Conservation (phyloP, 345 rosid genomes). For the Boechera retrofracta region DNA sequence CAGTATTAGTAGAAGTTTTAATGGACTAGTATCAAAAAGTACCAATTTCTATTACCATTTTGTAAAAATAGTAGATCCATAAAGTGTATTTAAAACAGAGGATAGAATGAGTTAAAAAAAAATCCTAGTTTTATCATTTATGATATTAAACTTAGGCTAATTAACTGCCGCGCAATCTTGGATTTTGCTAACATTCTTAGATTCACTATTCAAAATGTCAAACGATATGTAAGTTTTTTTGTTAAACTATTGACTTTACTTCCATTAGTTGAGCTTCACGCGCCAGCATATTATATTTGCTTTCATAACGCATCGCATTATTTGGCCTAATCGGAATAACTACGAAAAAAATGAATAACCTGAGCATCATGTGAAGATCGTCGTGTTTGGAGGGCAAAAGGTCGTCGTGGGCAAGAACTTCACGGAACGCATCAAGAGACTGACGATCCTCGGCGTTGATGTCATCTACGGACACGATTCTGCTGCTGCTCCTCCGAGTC, state of each 20-base stretch:
- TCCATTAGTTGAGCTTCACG: slow-evolving; percentile 26
- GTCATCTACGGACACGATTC: slow-evolving; percentile 62
- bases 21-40: no score
- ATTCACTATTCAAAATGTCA: slow-evolving; percentile 26
- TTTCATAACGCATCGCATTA: not conserved
- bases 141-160: no score
- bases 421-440: slow-evolving; percentile 78
- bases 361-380: slow-evolving; percentile 81
- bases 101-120: no score
- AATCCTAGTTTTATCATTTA: no score
- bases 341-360: slow-evolving; percentile 43
- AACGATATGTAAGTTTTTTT: not conserved
- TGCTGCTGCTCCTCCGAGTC: slow-evolving; percentile 58
- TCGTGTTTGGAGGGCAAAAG: slow-evolving; percentile 75
- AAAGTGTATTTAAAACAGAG: no score
- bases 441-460: slow-evolving; percentile 67
- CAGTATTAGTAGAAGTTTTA: no score
- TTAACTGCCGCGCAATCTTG: not conserved
- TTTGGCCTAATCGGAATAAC: not conserved
- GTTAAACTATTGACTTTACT: not conserved
- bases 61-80: no score
- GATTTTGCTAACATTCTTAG: slow-evolving; percentile 9
- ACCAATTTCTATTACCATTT: no score
- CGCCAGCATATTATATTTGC: not conserved
- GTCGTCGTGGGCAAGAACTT: slow-evolving; percentile 64